Percentiles rank a stretch among this genome's conserved stretches.
Conservation (phyloP, 495 filamentous ascomycete species). For the Endocarpon pusillum region DNA sequence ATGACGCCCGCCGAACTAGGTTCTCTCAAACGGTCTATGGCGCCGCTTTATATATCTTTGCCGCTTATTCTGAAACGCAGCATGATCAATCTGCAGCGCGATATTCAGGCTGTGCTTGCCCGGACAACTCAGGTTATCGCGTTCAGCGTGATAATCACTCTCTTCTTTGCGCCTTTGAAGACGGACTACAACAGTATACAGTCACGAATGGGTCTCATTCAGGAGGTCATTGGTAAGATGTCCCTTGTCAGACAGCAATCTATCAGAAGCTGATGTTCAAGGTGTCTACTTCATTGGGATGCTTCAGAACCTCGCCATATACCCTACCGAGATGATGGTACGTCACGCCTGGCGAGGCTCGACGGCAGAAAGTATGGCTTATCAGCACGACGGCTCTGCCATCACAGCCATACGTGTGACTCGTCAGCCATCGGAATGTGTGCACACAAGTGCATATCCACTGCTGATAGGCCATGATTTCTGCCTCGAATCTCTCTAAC, state of each 20-base stretch:
- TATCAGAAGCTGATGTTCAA: no score
- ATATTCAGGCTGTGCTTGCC: conserved; percentile 43
- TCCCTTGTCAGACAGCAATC: conserved; percentile 54
- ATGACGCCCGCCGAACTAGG: conserved; percentile 55
- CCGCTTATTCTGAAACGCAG: conserved; percentile 46
- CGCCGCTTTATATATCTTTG: conserved; percentile 42
- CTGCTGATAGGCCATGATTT: background rate
- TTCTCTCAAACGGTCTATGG: conserved; percentile 39
- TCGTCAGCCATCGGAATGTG: no score
- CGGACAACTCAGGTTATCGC: conserved; percentile 52
- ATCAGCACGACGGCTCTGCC: no score
- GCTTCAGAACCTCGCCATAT: conserved; percentile 61
- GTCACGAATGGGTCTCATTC: conserved; percentile 51
- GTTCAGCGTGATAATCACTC: conserved; percentile 42
- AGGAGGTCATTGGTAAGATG: conserved; percentile 49
- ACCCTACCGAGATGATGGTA: conserved; percentile 47
- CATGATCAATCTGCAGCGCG: conserved; percentile 47
- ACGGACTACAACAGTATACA: conserved; percentile 50
- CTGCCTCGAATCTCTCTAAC: conserved; percentile 7
- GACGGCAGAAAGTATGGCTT: no score
- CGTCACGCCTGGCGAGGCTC: no score
- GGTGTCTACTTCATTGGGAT: conserved; percentile 51
- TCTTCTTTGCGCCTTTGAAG: conserved; percentile 57
- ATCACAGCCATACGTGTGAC: no score
- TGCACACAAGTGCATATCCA: no score